A percentile compares a stretch with the other conserved stretches of the same genome.
Evolutionary conservation across 2,329 filamentous ascomycete genomes (phyloP).

Genomic region (Beauveria sp.): DNA sequence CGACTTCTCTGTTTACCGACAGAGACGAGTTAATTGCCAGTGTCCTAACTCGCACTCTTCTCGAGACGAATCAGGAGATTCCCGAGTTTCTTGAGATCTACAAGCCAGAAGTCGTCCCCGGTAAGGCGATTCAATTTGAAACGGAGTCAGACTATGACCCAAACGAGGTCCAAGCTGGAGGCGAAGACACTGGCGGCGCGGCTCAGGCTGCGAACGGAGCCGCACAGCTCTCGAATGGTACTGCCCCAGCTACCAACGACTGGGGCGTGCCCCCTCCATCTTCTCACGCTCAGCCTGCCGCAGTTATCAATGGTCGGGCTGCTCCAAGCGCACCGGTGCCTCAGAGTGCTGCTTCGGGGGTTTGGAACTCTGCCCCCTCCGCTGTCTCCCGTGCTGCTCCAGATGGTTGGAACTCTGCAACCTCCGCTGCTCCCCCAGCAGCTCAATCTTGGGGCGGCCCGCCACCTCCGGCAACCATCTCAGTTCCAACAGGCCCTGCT

Average conservation of each 20-base stretch:
- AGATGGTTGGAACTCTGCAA: constrained; percentile 11
- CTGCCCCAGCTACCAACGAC: neutral
- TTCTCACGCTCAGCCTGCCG: too few relatives aligned
- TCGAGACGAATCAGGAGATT: constrained; percentile 71
- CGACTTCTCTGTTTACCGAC: constrained; percentile 83
- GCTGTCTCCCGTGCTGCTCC: neutral
- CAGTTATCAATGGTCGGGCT: neutral
- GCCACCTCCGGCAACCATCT: neutral
- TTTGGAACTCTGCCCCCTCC: constrained; percentile 11
- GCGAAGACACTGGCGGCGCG: constrained; percentile 17
- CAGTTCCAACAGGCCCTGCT: neutral
- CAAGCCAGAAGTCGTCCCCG: constrained; percentile 47
- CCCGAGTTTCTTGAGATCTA: constrained; percentile 72
- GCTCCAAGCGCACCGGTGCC: neutral
- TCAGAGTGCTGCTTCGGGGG: neutral
- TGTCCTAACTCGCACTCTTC: constrained; percentile 69
- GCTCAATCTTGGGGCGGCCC: neutral
- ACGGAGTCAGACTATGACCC: constrained; percentile 47
- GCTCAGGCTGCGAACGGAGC: neutral
- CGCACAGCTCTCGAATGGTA: neutral
- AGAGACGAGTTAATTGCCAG: constrained; percentile 64
- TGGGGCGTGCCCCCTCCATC: neutral
- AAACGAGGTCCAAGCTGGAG: constrained; percentile 19
- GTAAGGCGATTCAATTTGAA: constrained; percentile 44
- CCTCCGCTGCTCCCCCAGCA: neutral